phyloP scores from a whole-genome alignment of 2,329 filamentous ascomycete species.

The Phialophora expanda region DNA sequence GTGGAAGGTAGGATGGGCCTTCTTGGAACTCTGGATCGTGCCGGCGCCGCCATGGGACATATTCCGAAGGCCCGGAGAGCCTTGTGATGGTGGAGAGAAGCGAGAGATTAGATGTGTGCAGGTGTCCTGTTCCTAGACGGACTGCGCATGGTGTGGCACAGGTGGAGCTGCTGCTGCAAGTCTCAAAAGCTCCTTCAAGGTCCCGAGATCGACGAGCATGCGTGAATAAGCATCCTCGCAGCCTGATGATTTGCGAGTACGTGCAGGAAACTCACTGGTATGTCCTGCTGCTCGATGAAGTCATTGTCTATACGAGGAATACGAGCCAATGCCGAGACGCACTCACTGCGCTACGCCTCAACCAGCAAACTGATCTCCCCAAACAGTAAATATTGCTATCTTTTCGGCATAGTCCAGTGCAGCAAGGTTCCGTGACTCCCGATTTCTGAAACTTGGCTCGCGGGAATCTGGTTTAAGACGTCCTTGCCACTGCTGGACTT shows the following conservation, averaged over 20 bases:
- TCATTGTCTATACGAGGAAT: neutral
- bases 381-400: constrained; percentile 4
- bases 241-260: constrained; percentile 10
- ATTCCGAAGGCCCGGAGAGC: constrained; percentile 16
- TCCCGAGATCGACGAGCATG: neutral
- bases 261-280: neutral
- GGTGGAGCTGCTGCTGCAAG: neutral
- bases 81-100: neutral
- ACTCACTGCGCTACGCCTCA: neutral
- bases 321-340: neutral
- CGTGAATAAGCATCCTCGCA: neutral
- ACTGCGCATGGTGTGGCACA: constrained; percentile 15
- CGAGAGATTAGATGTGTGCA: constrained; percentile 3
- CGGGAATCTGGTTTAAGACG: too few species aligned
- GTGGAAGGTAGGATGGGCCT: constrained; percentile 65
- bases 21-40: constrained; percentile 29
- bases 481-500: too few species aligned
- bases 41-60: constrained; percentile 33
- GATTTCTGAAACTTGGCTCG: too few species aligned
- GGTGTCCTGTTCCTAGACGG: neutral
- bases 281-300: constrained; percentile 6
- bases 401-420: neutral
- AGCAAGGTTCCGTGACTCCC: neutral
- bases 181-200: neutral
- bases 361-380: neutral